Evolutionary conservation across 495 filamentous ascomycete genomes (phyloP), one percentile per base, ranked within the genome.

Genomic region (Annulohypoxylon maeteangense): DNA sequence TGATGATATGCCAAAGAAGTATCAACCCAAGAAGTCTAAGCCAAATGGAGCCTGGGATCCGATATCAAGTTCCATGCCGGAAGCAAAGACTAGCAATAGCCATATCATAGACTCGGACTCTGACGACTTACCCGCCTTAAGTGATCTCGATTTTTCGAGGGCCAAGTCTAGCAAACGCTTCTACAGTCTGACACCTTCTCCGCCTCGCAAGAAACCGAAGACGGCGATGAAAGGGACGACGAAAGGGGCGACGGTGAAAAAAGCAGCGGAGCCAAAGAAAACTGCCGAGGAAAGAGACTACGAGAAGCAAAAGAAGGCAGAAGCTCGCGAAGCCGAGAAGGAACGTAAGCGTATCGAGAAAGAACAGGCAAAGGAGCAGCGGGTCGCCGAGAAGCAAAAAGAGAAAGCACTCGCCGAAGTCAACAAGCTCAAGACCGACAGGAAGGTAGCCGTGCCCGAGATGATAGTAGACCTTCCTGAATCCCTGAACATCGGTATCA

Each of bases 401-500:
- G 90, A 87, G 12, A 86, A 88, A 11, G 92, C 93, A 42, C 80
- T 94, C 8, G 86, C 88, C 10, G 90, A 90, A 50, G 91, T 89
- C 47, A 95, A 97, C 79, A 93, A 89, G 74, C 80, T 90, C 3
- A 90, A 88, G 55, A 90, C 87, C 0, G 89, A 92, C 78, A 93
- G 91, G 80, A 95, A 93, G 71, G 84, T 90, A 14, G 90, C 92
- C 0, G 86, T 87, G 0, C 87, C 85, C 1, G 93, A 97, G 78
- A 95, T 97, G 92, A 91, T 97, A n/a, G 83, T 93, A 4, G 90
- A 94, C 77, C 81, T 97, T 20, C 86, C 92, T 1, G 79, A 74
- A 7, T 83, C 83, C 8, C 77, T 95, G 12, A 76, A 85, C 8
- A 62, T 81, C 7, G 81, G 86, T 48, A 85, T 89, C 59, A 85